Evolutionary conservation across 1,139 yeast genomes (phyloP), one percentile per base, ranked within the genome.

Genomic region (Candida sojae): DNA sequence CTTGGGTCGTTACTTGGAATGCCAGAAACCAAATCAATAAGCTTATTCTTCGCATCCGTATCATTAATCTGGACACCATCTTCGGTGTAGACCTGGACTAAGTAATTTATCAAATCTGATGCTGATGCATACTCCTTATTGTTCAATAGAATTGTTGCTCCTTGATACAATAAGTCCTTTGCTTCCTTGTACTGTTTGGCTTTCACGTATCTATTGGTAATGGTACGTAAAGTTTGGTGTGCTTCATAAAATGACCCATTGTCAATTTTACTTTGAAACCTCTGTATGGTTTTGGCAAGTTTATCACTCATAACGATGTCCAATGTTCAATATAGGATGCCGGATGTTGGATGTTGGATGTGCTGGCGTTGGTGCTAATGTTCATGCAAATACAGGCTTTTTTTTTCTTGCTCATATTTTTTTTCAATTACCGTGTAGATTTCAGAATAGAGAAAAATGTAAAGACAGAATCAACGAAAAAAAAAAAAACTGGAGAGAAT

Each of bases 211-310:
- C 99, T 75, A 56, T 91, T 90, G 42, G 88, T 90, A 49, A 92
- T 86, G 7, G 97, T 90, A 59, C 97, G 75, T 46, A 92, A 77
- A 0, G 96, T 92, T 66, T 92, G 98, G 62, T 92, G 97, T 0
- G 98, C 98, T 63, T 93, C 99, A 62, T 92, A 92, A 68, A 77
- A 90, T 47, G 91, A 88, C 2, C 91, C 91, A 44, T 78, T 79
- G 44, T 79, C 81, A 54, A 92, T 86, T 59, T 88, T 85, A 42
- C 79, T 76, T 59, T 83, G 82, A 68, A 86, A 86, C 52, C 93
- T 70, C 31, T 75, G 82, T 42, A 86, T 67, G 2, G 90, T 84
- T 59, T 80, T 79, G 47, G 78, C 74, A 36, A 85, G 66, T 59
- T 83, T 84, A 54, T 68, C 73, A 34, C 65, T 57, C 69, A n/a